phyloP scores from a whole-genome alignment of 2,329 filamentous ascomycete genomes.

The Pleomassaria siparia region DNA sequence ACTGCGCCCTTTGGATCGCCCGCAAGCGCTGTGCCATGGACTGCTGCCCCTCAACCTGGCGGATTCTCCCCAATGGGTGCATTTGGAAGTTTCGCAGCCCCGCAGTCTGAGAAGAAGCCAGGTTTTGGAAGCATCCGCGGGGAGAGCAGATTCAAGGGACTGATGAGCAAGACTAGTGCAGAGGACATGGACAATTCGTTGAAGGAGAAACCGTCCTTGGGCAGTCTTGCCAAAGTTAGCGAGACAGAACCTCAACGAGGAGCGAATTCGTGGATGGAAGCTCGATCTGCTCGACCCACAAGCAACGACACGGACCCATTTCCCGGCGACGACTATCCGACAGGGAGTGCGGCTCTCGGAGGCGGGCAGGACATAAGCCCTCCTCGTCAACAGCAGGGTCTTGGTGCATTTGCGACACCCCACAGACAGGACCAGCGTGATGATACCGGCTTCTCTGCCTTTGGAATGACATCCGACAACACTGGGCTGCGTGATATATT shows the following conservation, averaged over 20 bases:
- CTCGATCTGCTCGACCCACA: constrained; percentile 48
- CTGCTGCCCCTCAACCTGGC: constrained; percentile 60
- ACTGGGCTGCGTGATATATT: constrained; percentile 60
- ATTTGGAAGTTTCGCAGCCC: constrained; percentile 83
- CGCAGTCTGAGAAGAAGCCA: constrained; percentile 66
- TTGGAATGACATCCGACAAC: constrained; percentile 61
- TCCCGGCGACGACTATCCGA: constrained; percentile 63
- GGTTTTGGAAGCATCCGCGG: constrained; percentile 67
- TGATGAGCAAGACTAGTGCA: constrained; percentile 75
- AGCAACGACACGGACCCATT: constrained; percentile 74
- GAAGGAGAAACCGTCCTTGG: constrained; percentile 58
- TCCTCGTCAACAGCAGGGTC: constrained; percentile 49
- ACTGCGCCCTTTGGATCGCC: constrained; percentile 57
- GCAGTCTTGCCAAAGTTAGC: constrained; percentile 55
- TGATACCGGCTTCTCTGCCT: constrained; percentile 60
- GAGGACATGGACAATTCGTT: constrained; percentile 61
- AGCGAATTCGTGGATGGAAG: constrained; percentile 56
- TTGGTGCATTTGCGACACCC: constrained; percentile 47
- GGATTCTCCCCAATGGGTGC: constrained; percentile 74
- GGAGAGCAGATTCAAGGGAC: constrained; percentile 81
- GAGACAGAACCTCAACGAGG: constrained; percentile 44
- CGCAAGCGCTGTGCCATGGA: constrained; percentile 59
- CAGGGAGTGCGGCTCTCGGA: constrained; percentile 72
- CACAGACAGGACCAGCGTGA: constrained; percentile 56
- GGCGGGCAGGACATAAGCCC: constrained; percentile 72